phyloP scores from a whole-genome alignment of 2,329 filamentous ascomycete genomes.

The Colletotrichum sp. region DNA sequence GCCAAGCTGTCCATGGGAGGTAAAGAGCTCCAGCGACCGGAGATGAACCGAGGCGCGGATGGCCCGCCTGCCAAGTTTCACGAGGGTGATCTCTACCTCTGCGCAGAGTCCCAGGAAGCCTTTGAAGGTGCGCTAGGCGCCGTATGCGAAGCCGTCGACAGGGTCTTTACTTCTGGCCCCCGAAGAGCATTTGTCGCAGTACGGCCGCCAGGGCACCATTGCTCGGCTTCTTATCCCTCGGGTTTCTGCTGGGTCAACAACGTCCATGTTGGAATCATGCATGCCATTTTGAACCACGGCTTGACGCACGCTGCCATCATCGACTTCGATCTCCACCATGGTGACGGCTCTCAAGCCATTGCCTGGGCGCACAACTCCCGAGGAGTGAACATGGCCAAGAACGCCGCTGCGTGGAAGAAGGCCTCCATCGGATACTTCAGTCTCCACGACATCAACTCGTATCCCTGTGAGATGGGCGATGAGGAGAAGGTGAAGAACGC shows the following conservation, averaged over 20 bases:
- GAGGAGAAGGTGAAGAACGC: slow-evolving; percentile 92
- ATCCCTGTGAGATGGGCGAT: slow-evolving; percentile 94
- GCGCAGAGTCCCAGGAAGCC: slow-evolving; percentile 82
- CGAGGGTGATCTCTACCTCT: slow-evolving; percentile 90
- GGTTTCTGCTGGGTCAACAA: slow-evolving; percentile 99
- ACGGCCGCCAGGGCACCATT: slow-evolving; percentile 93
- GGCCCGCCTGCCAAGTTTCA: slow-evolving; percentile 67
- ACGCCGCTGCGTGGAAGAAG: slow-evolving; percentile 78
- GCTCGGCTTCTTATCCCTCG: slow-evolving; percentile 85
- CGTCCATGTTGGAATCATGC: slow-evolving; percentile 94
- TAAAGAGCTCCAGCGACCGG: slow-evolving; percentile 77
- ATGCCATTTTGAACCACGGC: slow-evolving; percentile 82
- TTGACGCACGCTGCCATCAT: slow-evolving; percentile 93
- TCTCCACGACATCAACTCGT: slow-evolving; percentile 97
- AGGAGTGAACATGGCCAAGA: slow-evolving; percentile 67
- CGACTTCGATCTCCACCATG: slow-evolving; percentile 91
- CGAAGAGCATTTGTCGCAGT: slow-evolving; percentile 89
- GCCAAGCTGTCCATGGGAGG: slow-evolving; percentile 76
- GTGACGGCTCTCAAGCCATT: slow-evolving; percentile 94
- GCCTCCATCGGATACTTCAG: slow-evolving; percentile 94
- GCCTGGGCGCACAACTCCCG: slow-evolving; percentile 88
- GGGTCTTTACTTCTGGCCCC: slow-evolving; percentile 72
- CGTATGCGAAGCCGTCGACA: slow-evolving; percentile 90
- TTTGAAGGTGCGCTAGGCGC: slow-evolving; percentile 92
- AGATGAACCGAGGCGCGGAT: slow-evolving; percentile 59